A percentile compares a stretch with the other conserved stretches of the same genome.
Evolutionary conservation across 139 green algal genomes (phyloP).

Genomic region (Parachlorella kessleri): DNA sequence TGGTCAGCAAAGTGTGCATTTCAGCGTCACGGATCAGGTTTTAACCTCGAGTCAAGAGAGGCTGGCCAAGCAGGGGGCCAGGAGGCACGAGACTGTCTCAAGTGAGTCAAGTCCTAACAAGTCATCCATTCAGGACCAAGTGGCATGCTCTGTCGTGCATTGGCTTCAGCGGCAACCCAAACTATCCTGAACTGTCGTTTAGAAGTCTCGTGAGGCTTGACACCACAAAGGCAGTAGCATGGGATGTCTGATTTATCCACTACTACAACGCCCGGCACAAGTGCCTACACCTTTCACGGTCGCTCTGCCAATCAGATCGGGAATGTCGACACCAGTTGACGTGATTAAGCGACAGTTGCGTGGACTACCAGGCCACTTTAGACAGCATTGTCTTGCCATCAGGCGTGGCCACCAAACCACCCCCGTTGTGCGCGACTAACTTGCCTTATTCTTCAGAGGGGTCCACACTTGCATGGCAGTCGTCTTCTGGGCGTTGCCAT

Average conservation of each 20-base stretch:
- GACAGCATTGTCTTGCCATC: neutral
- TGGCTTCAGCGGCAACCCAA: no score
- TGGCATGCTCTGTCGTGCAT: no score
- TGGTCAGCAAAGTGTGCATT: neutral
- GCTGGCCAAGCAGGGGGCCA: no score
- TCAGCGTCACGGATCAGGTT: neutral
- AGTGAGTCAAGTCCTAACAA: neutral
- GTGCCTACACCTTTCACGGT: no score
- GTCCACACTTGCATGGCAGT: constrained; percentile 48
- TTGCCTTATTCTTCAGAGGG: constrained; percentile 59
- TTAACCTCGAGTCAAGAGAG: neutral
- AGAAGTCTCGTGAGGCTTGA: no score
- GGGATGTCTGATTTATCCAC: no score
- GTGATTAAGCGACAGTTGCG: neutral
- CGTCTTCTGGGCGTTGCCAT: constrained; percentile 40
- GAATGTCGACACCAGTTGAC: no score
- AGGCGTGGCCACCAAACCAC: neutral
- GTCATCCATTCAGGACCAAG: neutral
- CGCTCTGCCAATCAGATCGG: no score
- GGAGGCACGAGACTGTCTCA: neutral
- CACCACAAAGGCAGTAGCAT: no score
- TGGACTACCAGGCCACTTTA: neutral
- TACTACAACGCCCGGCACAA: neutral
- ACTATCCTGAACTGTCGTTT: no score
- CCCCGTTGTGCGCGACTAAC: neutral